Evolutionary conservation across 2,329 filamentous ascomycete genomes (phyloP).

Genomic region (Hypocreales sp.): DNA sequence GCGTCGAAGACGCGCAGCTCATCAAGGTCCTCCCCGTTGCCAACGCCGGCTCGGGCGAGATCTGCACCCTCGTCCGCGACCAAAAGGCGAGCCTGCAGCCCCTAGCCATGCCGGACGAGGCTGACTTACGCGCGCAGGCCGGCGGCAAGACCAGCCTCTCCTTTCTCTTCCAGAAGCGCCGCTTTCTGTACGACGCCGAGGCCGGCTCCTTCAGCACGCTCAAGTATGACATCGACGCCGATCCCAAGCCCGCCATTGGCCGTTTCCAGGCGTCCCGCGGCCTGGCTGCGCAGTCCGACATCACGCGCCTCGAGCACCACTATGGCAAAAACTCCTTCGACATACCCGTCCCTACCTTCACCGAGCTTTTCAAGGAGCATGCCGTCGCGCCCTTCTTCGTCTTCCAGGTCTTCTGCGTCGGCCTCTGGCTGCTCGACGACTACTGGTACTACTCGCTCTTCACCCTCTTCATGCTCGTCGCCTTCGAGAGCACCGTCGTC

Average conservation of each 20-base stretch:
- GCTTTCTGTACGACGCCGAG: slow-evolving; percentile 69
- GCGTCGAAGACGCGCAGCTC: slow-evolving; percentile 58
- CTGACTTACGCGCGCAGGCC: too few species aligned
- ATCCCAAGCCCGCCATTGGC: slow-evolving; percentile 66
- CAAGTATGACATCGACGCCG: slow-evolving; percentile 66
- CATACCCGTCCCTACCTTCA: slow-evolving; percentile 90
- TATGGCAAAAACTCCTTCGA: slow-evolving; percentile 96
- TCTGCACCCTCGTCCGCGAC: slow-evolving; percentile 68
- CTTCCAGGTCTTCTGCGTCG: slow-evolving; percentile 97
- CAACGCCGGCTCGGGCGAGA: slow-evolving; percentile 81
- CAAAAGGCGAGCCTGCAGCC: too few species aligned
- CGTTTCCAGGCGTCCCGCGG: slow-evolving; percentile 71
- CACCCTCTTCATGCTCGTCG: slow-evolving; percentile 95
- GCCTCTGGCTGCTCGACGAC: slow-evolving; percentile 95
- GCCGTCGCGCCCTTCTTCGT: slow-evolving; percentile 98
- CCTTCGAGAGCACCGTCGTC: slow-evolving; percentile 95
- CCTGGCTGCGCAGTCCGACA: slow-evolving; percentile 56
- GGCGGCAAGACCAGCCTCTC: slow-evolving; percentile 64
- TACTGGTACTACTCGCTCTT: slow-evolving; percentile 99
- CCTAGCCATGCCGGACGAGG: too few species aligned
- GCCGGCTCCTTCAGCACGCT: slow-evolving; percentile 67
- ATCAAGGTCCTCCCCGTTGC: slow-evolving; percentile 87
- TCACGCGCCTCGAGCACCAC: slow-evolving; percentile 71
- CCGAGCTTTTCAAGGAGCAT: slow-evolving; percentile 94
- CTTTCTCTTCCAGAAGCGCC: slow-evolving; percentile 95